These are phyloP conservation scores for Canavalia gladiata DNA, from an alignment of 306 rosid species.

Conservation along the genomic window DNA sequence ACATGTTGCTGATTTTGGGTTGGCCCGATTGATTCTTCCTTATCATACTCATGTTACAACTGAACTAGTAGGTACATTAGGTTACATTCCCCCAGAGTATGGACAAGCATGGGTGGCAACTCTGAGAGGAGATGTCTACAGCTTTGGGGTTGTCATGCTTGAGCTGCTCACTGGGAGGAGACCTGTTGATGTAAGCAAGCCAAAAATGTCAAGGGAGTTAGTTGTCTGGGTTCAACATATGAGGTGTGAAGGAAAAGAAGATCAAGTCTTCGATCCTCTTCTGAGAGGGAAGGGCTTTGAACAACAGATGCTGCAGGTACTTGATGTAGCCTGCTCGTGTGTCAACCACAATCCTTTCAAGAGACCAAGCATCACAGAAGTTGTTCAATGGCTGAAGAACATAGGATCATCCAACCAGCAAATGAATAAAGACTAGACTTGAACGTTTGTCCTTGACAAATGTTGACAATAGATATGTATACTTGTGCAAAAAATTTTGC, in stretches of 20 bases:
- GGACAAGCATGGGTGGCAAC: conserved; percentile 97
- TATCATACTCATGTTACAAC: conserved; percentile 93
- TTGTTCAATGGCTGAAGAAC: conserved; percentile 79
- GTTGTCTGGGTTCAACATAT: conserved; percentile 86
- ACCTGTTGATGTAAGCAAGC: conserved; percentile 81
- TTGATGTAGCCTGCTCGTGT: conserved; percentile 87
- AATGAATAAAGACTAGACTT: conserved; percentile 60
- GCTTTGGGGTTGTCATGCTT: conserved; percentile 93
- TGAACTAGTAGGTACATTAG: conserved; percentile 92
- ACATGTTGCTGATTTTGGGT: conserved; percentile 88
- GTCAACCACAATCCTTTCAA: conserved; percentile 75
- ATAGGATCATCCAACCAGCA: conserved; percentile 60
- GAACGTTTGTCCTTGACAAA: conserved; percentile 14
- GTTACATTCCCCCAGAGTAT: conserved; percentile 93
- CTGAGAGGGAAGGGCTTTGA: conserved; percentile 73
- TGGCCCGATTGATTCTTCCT: conserved; percentile 80
- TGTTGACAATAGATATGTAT: conserved; percentile 13
- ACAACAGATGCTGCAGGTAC: conserved; percentile 78
- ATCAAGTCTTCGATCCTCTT: conserved; percentile 71
- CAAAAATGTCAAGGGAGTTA: conserved; percentile 75
- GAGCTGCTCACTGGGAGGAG: conserved; percentile 87
- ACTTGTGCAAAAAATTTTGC: conserved; percentile 28
- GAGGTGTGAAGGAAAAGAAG: conserved; percentile 74
- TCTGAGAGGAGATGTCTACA: conserved; percentile 87
- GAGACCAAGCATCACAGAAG: conserved; percentile 83